phyloP scores from a whole-genome alignment of 73 alveolate genomes.

The Loxodes magnus region DNA sequence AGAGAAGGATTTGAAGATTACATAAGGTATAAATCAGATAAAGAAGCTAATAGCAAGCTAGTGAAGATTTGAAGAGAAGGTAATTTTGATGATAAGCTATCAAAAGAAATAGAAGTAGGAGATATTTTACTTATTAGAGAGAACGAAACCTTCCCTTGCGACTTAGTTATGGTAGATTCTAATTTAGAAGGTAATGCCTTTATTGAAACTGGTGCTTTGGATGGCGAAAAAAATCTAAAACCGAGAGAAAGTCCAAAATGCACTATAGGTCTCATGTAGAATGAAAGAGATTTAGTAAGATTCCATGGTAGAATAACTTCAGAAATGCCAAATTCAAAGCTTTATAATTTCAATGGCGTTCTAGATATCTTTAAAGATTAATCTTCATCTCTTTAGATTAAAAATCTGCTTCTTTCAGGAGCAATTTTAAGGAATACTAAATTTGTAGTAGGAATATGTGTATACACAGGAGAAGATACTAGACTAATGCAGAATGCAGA shows the following conservation, averaged over 20 bases:
- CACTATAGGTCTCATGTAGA: neutral
- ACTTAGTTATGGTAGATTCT: constrained; percentile 67
- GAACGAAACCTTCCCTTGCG: constrained; percentile 87
- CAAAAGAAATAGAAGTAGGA: constrained; percentile 36
- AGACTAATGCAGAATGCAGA: constrained; percentile 71
- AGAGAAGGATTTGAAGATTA: constrained; percentile 87
- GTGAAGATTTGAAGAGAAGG: constrained; percentile 13
- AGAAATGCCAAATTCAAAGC: neutral
- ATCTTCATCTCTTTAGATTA: constrained; percentile 2
- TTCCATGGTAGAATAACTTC: neutral
- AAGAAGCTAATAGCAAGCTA: constrained; percentile 12
- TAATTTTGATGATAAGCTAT: constrained; percentile 16
- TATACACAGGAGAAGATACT: constrained; percentile 87
- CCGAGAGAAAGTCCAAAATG: constrained; percentile 32
- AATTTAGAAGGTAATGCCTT: constrained; percentile 74
- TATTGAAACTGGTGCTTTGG: constrained; percentile 88
- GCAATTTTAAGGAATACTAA: constrained; percentile 73
- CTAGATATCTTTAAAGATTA: neutral
- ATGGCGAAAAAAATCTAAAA: constrained; percentile 96
- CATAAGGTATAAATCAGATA: constrained; percentile 46
- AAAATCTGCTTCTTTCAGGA: constrained; percentile 5
- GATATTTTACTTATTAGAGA: constrained; percentile 21
- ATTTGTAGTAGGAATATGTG: constrained; percentile 61
- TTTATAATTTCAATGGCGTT: neutral
- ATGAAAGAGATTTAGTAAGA: neutral